phyloP scores from a whole-genome alignment of 768 basidiomycete species.

The Mycena latifolia region DNA sequence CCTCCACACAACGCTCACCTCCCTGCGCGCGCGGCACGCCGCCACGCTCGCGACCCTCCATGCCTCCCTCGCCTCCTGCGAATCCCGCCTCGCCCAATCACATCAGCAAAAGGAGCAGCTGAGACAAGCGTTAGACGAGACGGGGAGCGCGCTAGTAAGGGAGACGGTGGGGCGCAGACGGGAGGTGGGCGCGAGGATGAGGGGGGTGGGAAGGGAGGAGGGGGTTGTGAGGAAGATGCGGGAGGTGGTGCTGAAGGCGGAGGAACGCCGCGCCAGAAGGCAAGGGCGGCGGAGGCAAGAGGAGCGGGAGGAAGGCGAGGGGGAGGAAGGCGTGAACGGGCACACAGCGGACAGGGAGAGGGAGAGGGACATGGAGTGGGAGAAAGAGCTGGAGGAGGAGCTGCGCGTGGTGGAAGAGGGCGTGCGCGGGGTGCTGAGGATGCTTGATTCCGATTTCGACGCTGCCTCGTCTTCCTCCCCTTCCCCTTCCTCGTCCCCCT shows the following conservation, averaged over 20 bases:
- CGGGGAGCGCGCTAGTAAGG: slow-evolving; percentile 77
- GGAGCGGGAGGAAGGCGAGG: slow-evolving; percentile 39
- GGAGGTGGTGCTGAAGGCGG: slow-evolving; percentile 67
- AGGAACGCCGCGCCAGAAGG: too few species aligned
- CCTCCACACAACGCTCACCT: slow-evolving; percentile 70
- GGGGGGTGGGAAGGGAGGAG: slow-evolving; percentile 76
- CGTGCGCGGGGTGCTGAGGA: slow-evolving; percentile 46
- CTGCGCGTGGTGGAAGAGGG: slow-evolving; percentile 36
- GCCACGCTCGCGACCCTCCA: slow-evolving; percentile 68
- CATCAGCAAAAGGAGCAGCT: slow-evolving; percentile 45
- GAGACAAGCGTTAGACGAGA: slow-evolving; percentile 72
- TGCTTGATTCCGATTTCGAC: slow-evolving; percentile 37
- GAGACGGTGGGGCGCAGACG: slow-evolving; percentile 80
- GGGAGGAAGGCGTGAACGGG: slow-evolving; percentile 5
- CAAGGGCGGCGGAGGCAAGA: too few species aligned
- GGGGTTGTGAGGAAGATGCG: slow-evolving; percentile 64
- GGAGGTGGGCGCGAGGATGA: slow-evolving; percentile 75
- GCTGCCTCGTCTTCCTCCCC: too few species aligned
- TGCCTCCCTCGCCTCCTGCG: slow-evolving; percentile 38
- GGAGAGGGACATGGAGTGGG: not conserved
- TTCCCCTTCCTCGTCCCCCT: too few species aligned
- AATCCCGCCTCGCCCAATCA: slow-evolving; percentile 52
- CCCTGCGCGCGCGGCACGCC: slow-evolving; percentile 71
- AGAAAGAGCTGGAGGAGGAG: slow-evolving; percentile 7
- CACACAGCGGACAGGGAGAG: not conserved